Evolutionary conservation across 179 eudicot species (phyloP).

Genomic region (Silene vulgaris): DNA sequence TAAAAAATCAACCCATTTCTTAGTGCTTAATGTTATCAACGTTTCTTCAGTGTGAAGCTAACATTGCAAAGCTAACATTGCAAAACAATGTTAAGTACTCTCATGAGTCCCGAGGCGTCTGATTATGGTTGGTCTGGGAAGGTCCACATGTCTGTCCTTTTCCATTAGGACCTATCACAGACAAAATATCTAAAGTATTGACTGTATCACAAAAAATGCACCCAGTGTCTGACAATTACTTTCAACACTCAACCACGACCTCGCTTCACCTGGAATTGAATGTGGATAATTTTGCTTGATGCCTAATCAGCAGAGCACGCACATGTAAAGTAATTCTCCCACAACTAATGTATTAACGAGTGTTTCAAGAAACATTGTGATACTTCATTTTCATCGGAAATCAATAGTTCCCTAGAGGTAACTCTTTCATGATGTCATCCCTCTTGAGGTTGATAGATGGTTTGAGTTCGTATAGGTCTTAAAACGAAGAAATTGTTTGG

Average conservation of each 20-base stretch:
- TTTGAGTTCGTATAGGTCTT: background rate
- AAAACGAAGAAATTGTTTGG: background rate
- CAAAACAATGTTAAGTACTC: background rate
- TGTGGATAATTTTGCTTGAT: background rate
- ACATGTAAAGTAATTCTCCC: background rate
- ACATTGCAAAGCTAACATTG: too few species aligned
- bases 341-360: background rate
- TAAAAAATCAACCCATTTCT: background rate
- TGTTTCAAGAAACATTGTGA: background rate
- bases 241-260: background rate
- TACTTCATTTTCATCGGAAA: background rate
- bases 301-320: background rate
- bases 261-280: background rate
- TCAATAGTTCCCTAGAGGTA: background rate
- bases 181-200: background rate
- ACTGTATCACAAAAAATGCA: background rate
- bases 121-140: background rate
- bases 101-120: conserved; percentile 5
- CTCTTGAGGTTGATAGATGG: background rate
- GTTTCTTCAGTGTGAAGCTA: background rate
- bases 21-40: background rate
- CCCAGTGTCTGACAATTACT: background rate
- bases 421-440: background rate
- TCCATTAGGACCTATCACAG: background rate
- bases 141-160: background rate